phyloP scores from a whole-genome alignment of 805 yeast species.

The Candida khao-thaluensis region DNA sequence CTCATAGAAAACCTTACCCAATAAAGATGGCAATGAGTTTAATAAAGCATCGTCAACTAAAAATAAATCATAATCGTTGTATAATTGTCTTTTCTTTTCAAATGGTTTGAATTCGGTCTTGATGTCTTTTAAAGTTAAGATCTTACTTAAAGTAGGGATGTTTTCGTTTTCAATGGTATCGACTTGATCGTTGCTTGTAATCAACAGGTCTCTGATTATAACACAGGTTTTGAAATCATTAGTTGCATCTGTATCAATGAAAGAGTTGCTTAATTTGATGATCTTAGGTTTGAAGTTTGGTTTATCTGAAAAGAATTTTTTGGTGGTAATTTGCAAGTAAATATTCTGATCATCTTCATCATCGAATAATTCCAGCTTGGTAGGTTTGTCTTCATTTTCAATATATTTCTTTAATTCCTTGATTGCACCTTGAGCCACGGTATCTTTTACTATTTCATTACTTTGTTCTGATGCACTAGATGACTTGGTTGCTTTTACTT shows the following conservation, averaged over 20 bases:
- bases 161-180: constrained; percentile 46
- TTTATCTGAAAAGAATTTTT: constrained; percentile 61
- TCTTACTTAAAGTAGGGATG: constrained; percentile 48
- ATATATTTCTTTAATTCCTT: constrained; percentile 65
- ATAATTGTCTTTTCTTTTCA: constrained; percentile 80
- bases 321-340: constrained; percentile 62
- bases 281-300: constrained; percentile 56
- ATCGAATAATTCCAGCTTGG: constrained; percentile 47
- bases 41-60: constrained; percentile 81
- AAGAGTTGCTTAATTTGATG: constrained; percentile 47
- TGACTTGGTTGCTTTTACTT: constrained; percentile 9
- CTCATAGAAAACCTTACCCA: constrained; percentile 76
- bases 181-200: constrained; percentile 44
- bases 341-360: constrained; percentile 50
- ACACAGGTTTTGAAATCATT: constrained; percentile 58
- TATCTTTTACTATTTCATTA: constrained; percentile 17
- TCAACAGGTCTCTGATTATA: constrained; percentile 62
- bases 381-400: constrained; percentile 29
- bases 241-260: constrained; percentile 30
- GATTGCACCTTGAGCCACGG: constrained; percentile 48
- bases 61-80: constrained; percentile 68
- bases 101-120: constrained; percentile 85
- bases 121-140: constrained; percentile 70
- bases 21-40: constrained; percentile 73
- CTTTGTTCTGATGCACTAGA: neutral